phyloP scores from a whole-genome alignment of 1,284 basidiomycete genomes.

The Omphalotus olearius region DNA sequence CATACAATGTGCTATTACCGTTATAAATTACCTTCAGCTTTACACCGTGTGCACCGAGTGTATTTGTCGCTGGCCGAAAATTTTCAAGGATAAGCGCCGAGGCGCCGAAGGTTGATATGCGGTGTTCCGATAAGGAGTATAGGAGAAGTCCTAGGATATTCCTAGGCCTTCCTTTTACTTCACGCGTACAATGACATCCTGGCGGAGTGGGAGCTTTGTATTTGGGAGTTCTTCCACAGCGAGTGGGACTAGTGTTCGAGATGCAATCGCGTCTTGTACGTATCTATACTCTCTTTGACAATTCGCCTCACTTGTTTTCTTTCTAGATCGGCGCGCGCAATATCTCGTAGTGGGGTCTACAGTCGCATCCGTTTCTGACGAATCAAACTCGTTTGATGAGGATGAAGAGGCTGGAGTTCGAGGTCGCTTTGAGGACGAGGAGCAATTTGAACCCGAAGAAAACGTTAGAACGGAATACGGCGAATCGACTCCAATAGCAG shows the following conservation, averaged over 20 bases:
- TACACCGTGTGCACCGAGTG: too few relatives aligned
- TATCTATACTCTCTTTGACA: neutral
- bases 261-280: constrained; percentile 12
- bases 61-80: too few relatives aligned
- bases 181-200: neutral
- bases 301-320: neutral
- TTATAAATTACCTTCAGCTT: too few relatives aligned
- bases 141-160: too few relatives aligned
- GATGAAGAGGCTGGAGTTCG: constrained; percentile 30
- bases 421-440: constrained; percentile 27
- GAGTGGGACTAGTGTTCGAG: constrained; percentile 12
- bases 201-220: constrained; percentile 8
- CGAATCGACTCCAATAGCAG: constrained; percentile 13
- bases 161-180: too few relatives aligned
- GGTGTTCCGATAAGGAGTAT: too few relatives aligned
- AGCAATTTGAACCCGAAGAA: constrained; percentile 24
- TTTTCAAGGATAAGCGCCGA: too few relatives aligned
- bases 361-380: constrained; percentile 44
- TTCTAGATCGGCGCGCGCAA: constrained; percentile 57
- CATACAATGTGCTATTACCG: too few relatives aligned
- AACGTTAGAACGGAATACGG: constrained; percentile 7
- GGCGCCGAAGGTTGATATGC: too few relatives aligned
- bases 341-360: constrained; percentile 57
- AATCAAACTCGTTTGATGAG: constrained; percentile 29
- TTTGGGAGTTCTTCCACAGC: constrained; percentile 10